Evolutionary conservation across 2,329 filamentous ascomycete genomes (phyloP), one percentile per base, ranked within the genome.

Genomic region (Paraconiothyrium sp.): DNA sequence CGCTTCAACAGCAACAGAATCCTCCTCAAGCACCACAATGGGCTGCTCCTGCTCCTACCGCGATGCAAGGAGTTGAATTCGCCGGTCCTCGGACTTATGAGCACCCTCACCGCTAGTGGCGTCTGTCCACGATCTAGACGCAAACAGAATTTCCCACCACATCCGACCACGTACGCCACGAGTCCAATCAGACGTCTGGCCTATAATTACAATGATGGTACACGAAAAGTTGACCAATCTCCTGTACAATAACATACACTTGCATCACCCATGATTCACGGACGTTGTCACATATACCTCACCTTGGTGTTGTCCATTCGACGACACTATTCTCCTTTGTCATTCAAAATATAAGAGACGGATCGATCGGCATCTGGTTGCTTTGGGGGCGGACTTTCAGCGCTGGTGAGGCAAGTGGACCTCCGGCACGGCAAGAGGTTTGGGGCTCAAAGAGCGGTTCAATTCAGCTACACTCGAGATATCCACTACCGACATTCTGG

Each of bases 61-160:
- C 81, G 1, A 84, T 84, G 83, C 82, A 84, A 70, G 83, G 83
- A 22, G 81, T 84, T 16, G 83, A 84, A 62, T 84, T 80, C 82
- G 51, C 72, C 43, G 74, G 74, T 24, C 71, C 73, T 47, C 71
- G 76, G 27, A 69, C 73, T 10, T 79, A 79, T 51, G 75, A 78
- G 58, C 76, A 77, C 55, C 64, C 71, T 30, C 75, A 77, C 60
- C 75, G 75, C 57, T 77, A 67, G 54, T 20, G 10, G 39, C 35
- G 9, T 37, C 27, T 44, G 43, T 24, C 11, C 30, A 9, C 37
- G 41, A 16, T 39, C 14, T 10, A 20, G 35, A 32, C 32, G 9
- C 34, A 24, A 46, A 8, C 34, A 24, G 30, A 27, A n/a, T 51
- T 14, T 37, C 9, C 27, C 22, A 46, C 52, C 37, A 55, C 27